A percentile compares a stretch with the other conserved stretches of the same genome.
Conservation (phyloP, 202 grass and related monocot genomes). For the Saccharum hybrid region DNA sequence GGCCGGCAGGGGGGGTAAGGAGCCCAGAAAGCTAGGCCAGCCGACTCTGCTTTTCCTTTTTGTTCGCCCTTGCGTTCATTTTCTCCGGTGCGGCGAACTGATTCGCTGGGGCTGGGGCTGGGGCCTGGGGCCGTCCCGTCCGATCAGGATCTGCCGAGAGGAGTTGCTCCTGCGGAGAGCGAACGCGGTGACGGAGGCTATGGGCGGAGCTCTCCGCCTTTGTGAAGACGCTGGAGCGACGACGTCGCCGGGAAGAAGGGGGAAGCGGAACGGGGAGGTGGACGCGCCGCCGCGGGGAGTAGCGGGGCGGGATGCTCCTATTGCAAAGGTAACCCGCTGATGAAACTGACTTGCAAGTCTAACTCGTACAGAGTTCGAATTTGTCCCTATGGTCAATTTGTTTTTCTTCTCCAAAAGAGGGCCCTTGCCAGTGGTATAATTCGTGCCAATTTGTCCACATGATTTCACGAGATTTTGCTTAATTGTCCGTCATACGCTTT, state of each 20-base stretch:
- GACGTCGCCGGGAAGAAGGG: background rate
- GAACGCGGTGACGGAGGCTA: background rate
- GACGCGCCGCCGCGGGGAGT: slow-evolving; percentile 1
- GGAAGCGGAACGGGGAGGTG: background rate
- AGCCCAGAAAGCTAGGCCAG: background rate
- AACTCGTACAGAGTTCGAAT: background rate
- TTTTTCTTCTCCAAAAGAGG: too few species aligned
- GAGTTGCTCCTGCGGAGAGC: background rate
- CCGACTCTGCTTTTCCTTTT: background rate
- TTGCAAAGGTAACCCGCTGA: background rate
- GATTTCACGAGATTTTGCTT: background rate
- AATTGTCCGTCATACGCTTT: background rate
- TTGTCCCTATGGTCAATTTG: too few species aligned
- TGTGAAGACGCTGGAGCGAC: background rate
- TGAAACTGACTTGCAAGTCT: background rate
- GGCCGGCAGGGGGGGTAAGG: background rate
- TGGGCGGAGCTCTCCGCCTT: background rate
- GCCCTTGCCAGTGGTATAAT: background rate
- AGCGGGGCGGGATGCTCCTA: background rate
- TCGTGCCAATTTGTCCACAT: too few species aligned
- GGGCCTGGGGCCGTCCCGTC: background rate
- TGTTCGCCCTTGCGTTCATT: background rate
- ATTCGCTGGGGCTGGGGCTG: too few species aligned
- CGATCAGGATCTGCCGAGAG: background rate
- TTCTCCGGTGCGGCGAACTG: background rate